A percentile compares a stretch with the other conserved stretches of the same genome.
Conservation (phyloP, 2,329 filamentous ascomycete genomes). For the Aspergillus tanneri region DNA sequence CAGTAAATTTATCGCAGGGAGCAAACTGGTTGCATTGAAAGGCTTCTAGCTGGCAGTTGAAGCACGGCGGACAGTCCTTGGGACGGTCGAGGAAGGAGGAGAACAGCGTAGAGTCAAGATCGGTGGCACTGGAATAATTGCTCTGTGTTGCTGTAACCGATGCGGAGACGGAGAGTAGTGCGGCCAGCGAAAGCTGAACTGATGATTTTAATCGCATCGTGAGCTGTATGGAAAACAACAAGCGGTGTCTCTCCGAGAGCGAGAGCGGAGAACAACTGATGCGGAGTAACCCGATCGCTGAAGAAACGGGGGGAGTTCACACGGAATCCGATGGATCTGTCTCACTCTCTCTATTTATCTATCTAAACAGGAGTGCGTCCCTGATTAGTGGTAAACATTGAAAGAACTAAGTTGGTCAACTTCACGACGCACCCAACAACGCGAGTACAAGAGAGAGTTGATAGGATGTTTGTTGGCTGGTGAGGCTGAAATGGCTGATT, state of each 20-base stretch:
- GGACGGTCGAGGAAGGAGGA: slow-evolving; percentile 72
- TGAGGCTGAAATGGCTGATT: not conserved
- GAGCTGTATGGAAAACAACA: slow-evolving; percentile 9
- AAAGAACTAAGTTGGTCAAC: too few species aligned
- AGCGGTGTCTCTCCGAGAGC: too few species aligned
- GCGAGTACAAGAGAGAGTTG: too few species aligned
- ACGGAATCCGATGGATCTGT: not conserved
- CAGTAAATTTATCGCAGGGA: slow-evolving; percentile 82
- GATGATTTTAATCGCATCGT: slow-evolving; percentile 30
- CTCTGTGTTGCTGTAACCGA: slow-evolving; percentile 25
- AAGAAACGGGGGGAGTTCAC: slow-evolving; percentile 6
- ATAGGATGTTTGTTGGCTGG: not conserved
- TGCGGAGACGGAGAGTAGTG: slow-evolving; percentile 26
- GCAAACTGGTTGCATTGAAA: slow-evolving; percentile 91
- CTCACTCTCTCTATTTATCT: too few species aligned
- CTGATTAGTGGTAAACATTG: too few species aligned
- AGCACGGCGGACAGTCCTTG: slow-evolving; percentile 59
- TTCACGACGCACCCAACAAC: too few species aligned
- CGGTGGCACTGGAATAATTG: slow-evolving; percentile 58
- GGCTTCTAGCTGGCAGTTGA: slow-evolving; percentile 94
- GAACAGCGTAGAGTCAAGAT: slow-evolving; percentile 66
- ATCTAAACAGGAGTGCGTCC: too few species aligned
- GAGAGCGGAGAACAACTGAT: slow-evolving; percentile 6
- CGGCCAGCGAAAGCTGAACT: slow-evolving; percentile 25
- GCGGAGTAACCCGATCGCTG: slow-evolving; percentile 4